Conservation (phyloP, 495 filamentous ascomycete genomes). For the Penicillium canariense region DNA sequence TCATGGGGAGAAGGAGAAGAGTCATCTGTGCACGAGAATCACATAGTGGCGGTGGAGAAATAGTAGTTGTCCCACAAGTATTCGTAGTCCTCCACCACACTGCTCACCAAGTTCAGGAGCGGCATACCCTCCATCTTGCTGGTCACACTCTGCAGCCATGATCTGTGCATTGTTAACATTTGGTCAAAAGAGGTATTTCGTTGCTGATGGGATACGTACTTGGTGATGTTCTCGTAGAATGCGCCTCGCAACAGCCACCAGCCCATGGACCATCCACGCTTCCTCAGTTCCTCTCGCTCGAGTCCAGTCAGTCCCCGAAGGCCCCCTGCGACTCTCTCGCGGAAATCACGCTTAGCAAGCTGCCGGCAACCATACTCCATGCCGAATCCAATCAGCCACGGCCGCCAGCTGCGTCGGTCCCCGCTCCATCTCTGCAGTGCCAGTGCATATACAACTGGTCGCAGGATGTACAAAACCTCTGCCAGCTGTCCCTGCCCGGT, state of each 20-base stretch:
- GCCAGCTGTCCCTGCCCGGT: conserved; percentile 71
- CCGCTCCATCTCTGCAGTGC: conserved; percentile 68
- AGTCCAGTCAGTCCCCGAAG: conserved; percentile 72
- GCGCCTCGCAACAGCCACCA: conserved; percentile 97
- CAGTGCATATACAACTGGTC: conserved; percentile 85
- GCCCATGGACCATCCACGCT: conserved; percentile 80
- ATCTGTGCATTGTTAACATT: conserved; percentile 44
- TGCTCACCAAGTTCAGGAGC: conserved; percentile 74
- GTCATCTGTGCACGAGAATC: conserved; percentile 12
- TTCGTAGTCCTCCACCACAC: conserved; percentile 90
- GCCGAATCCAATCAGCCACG: conserved; percentile 84
- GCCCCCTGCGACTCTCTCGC: conserved; percentile 62
- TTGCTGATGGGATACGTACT: conserved; percentile 41
- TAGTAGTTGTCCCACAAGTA: conserved; percentile 98
- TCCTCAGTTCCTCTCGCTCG: conserved; percentile 82
- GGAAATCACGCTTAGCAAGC: conserved; percentile 71
- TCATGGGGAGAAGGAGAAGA: conserved; percentile 24
- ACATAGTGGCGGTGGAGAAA: conserved; percentile 74
- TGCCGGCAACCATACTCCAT: conserved; percentile 87
- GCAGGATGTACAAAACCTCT: conserved; percentile 85
- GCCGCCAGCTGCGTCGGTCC: conserved; percentile 71
- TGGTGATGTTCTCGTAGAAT: conserved; percentile 92
- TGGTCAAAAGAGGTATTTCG: not conserved
- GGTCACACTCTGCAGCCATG: conserved; percentile 59
- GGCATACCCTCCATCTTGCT: conserved; percentile 69